Conservation (phyloP, 441 rosid genomes). For the Aquilaria agallochum region DNA sequence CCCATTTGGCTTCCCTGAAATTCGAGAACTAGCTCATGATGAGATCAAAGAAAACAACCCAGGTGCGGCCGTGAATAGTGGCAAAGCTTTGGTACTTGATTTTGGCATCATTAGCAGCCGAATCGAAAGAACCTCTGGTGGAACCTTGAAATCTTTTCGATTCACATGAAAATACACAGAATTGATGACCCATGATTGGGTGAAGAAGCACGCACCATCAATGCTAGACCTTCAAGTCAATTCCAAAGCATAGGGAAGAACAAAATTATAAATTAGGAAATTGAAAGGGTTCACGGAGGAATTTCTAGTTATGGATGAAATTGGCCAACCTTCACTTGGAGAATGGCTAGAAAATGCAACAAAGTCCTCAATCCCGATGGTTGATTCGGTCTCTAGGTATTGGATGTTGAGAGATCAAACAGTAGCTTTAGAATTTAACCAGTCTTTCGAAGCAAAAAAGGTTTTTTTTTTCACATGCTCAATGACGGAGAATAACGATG, state of each 20-base stretch:
- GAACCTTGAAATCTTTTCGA: conserved; percentile 20
- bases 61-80: conserved; percentile 10
- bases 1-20: conserved; percentile 17
- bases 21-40: background rate
- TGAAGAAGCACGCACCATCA: conserved; percentile 28
- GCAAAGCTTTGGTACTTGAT: conserved; percentile 15
- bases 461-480: too few species aligned
- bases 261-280: conserved; percentile 28
- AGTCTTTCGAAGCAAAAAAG: too few species aligned
- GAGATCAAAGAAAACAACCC: background rate
- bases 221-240: conserved; percentile 23
- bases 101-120: conserved; percentile 10
- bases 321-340: conserved; percentile 16
- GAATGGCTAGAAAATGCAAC: background rate
- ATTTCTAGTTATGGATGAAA: conserved; percentile 10
- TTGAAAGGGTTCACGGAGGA: conserved; percentile 8
- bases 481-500: too few species aligned
- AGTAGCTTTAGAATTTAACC: too few species aligned
- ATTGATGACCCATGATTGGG: conserved; percentile 27
- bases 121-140: background rate
- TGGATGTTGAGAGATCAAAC: conserved; percentile 18
- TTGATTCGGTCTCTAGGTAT: conserved; percentile 5
- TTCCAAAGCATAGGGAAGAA: conserved; percentile 23
- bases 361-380: conserved; percentile 5
- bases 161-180: conserved; percentile 13